Evolutionary conservation across 169 alveolate species (phyloP), one percentile per base, ranked within the genome.

Genomic region (Cryptosporidium ryanae): DNA sequence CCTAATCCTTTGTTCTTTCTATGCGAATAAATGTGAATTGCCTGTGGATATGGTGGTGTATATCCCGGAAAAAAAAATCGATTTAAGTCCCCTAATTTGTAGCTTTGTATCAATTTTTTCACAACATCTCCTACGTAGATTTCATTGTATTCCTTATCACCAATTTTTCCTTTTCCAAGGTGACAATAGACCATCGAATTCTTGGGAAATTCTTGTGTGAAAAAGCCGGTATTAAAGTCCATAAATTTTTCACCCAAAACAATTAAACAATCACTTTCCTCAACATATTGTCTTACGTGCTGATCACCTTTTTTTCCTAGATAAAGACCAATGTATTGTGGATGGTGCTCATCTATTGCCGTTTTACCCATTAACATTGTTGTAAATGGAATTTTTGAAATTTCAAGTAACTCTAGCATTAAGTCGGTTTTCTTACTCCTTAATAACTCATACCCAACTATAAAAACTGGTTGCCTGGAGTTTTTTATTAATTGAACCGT

Each of bases 151-250:
- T 44, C 82, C 7, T 82, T 57, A 25, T 21, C 52, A n/a, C 82
- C 68, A 57, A 87, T 17, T 21, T 12, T 66, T 3, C 76, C 64
- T 6, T 61, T 76, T 43, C 87, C 87, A 21, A 76, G 63, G 27
- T 76, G 68, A 17, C 52, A 55, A 32, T 76, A 61, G 1, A 44
- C 32, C 76, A 61, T 76, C 38, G 64, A 61, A 44, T 76, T 52
- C 43, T 46, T 61, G 13, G 87, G 87, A 13, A 90, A 32, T 31
- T 34, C 17, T 23, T 67, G 90, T 0, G 93, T 57, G 66, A 90
- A 90, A 23, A 87, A 87, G 4, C 93, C 93, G n/a, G 93, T 90
- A 65, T 90, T 90, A 32, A 89, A 90, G 55, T 90, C 93, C 65
- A 92, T 90, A 34, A 90, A 43, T 82, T 90, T 90, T 38, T 90